Evolutionary conservation across 2,329 filamentous ascomycete genomes (phyloP), one percentile per base, ranked within the genome.

Genomic region (Sporothrix curviconia): DNA sequence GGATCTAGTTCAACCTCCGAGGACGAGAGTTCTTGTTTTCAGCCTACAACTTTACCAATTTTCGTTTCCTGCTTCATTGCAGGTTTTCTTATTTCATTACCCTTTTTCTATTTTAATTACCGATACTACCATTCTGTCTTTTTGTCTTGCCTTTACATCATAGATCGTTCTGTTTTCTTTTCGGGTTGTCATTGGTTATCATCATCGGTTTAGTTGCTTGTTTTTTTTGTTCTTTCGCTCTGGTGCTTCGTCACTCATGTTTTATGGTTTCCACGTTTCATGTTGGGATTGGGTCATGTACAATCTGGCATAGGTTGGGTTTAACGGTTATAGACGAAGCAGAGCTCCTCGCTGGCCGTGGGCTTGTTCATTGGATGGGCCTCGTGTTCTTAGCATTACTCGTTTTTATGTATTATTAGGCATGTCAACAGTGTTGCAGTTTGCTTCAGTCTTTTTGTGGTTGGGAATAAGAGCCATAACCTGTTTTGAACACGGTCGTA

Each of bases 311-410:
- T 47, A 24, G 43, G 53, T 28, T 17, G 40, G 34, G 24, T 28
- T 11, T 30, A 24, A 56, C 22, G 14, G 34, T 32, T 49, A 50
- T 56, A 56, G 54, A 56, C 54, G 22, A 42, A 42, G 25, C 28
- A 22, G 22, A 30, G 36, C 28, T 43, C 32, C 53, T 39, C 44
- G 36, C 54, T 17, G 54, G 54, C 39, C 43, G 32, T 56, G 54
- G 36, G 30, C 19, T 50, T 53, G 6, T 42, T 43, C 17, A 19
- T 12, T 12, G 40, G 15, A 32, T 55, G 4, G 25, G 22, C 4
- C 19, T 7, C n/a, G n/a, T 17, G 37, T 17, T 17, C 17, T 19
- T n/a, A n/a, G n/a, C n/a, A n/a, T n/a, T n/a, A n/a, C n/a, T n/a
- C n/a, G n/a, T n/a, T n/a, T n/a, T n/a, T n/a, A n/a, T n/a, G n/a